Base-by-base conservation (phyloP, 257 asterid genomes). In the Nicotiana otophora region DNA sequence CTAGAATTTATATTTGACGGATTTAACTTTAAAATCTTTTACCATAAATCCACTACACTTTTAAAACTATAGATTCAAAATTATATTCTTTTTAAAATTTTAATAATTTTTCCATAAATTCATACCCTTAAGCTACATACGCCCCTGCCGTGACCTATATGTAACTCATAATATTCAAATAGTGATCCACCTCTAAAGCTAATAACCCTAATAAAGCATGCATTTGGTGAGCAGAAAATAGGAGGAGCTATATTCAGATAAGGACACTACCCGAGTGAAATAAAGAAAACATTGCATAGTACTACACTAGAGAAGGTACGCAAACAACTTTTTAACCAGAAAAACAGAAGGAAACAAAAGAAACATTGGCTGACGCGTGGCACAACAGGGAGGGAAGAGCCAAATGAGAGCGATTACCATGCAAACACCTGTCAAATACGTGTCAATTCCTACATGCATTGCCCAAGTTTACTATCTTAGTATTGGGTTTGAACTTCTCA, bases 391-490 rank as follows among this genome's bases (percentile, higher is more conserved):
- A 33, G 57, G 74, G 72, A 74, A 10, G 62, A 67, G 3, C 65
- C 2, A 16, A 77, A 82, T 30, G n/a, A 39, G 66, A 84, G 76
- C 77, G 70, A 58, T 60, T 84, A 63, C 4, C 17, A 54, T 0
- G 36, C 0, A 5, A 89, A 86, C 95, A 91, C 91, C 80, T 90
- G 92, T 83, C 61, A 53, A 46, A 31, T 33, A 92, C 93, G 95
- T 90, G 97, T 87, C 93, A 33, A 42, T 54, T 39, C n/a, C 82
- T 87, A 74, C 77, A 81, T 53, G 28, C 78, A 51, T 23, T 8
- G 16, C 48, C 72, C 34, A 23, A 14, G 12, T 78, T 69, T 77
- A 68, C 86, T 48, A 63, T 46, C 64, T 64, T 80, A 70, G 79
- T 33, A 83, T 46, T 84, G 48, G 20, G 8, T 26, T 36, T 12